Conservation (phyloP, 306 rosid species). For the Begonia fuchsioides region DNA sequence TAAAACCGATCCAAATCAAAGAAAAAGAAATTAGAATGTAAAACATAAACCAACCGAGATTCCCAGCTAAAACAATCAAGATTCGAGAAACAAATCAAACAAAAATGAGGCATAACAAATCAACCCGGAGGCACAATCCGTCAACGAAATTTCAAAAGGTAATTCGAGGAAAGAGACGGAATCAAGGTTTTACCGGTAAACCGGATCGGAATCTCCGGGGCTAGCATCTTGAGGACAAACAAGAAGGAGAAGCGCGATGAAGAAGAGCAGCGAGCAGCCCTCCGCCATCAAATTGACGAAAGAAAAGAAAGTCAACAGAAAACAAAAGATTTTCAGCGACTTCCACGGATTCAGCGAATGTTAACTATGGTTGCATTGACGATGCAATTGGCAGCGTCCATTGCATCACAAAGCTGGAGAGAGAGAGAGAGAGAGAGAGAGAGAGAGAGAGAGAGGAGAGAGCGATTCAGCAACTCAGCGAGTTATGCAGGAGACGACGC, state of each 20-base stretch:
- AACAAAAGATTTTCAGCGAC: background rate
- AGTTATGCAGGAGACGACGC: too few species aligned
- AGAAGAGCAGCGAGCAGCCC: conserved; percentile 24
- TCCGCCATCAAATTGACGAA: conserved; percentile 37
- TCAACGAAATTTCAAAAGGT: background rate
- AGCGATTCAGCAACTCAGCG: too few species aligned
- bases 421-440: conserved; percentile 8
- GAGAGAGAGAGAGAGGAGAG: too few species aligned
- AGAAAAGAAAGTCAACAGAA: conserved; percentile 29
- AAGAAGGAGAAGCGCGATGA: conserved; percentile 17
- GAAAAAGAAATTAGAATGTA: too few species aligned
- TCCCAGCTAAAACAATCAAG: background rate
- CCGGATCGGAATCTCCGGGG: conserved; percentile 71
- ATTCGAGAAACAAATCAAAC: background rate
- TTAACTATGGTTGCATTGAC: conserved; percentile 16
- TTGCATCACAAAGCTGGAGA: conserved; percentile 9
- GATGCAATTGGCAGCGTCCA: conserved; percentile 1
- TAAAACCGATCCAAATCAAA: too few species aligned
- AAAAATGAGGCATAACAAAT: background rate
- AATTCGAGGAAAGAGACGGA: background rate
- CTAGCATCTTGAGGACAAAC: conserved; percentile 31
- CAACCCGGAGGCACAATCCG: too few species aligned
- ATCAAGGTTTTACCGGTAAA: conserved; percentile 39
- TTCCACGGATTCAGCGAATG: conserved; percentile 25
- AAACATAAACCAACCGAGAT: too few species aligned